These are phyloP conservation scores for Boletus rex-veris DNA, from an alignment of 768 basidiomycete genomes.

Conservation along the genomic window DNA sequence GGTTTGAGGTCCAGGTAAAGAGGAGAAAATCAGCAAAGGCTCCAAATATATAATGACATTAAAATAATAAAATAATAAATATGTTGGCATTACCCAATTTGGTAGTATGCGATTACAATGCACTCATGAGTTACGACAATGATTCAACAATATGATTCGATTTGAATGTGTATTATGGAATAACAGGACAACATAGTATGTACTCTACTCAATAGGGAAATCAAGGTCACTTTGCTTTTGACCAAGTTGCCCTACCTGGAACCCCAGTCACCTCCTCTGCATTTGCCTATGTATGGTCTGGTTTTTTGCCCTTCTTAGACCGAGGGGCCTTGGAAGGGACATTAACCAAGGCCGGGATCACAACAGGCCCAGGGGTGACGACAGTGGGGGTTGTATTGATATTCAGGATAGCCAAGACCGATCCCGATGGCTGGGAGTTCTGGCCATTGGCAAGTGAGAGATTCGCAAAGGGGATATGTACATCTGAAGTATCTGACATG, in stretches of 20 bases:
- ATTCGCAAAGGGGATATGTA: not conserved
- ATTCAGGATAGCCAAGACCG: not conserved
- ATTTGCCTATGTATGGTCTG: not conserved
- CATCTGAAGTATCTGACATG: not conserved
- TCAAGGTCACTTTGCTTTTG: not conserved
- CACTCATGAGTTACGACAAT: not conserved
- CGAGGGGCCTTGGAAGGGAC: not conserved
- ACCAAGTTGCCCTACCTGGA: not conserved
- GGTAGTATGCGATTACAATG: not conserved
- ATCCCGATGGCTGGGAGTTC: not conserved
- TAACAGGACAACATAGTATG: too few species aligned
- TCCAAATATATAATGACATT: too few species aligned
- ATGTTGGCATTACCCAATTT: not conserved
- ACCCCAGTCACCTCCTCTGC: not conserved
- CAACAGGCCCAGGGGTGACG: not conserved
- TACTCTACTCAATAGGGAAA: too few species aligned
- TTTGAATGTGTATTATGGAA: too few species aligned
- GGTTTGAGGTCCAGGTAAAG: too few species aligned
- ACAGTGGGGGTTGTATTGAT: not conserved
- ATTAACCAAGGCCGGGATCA: not conserved
- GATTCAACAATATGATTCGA: not conserved
- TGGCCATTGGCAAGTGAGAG: not conserved
- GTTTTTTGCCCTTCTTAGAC: not conserved
- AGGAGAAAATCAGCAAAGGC: too few species aligned
- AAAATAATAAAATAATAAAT: too few species aligned